Base-by-base conservation (phyloP, 2,329 filamentous ascomycete genomes). In the Aspergillus awamori region DNA sequence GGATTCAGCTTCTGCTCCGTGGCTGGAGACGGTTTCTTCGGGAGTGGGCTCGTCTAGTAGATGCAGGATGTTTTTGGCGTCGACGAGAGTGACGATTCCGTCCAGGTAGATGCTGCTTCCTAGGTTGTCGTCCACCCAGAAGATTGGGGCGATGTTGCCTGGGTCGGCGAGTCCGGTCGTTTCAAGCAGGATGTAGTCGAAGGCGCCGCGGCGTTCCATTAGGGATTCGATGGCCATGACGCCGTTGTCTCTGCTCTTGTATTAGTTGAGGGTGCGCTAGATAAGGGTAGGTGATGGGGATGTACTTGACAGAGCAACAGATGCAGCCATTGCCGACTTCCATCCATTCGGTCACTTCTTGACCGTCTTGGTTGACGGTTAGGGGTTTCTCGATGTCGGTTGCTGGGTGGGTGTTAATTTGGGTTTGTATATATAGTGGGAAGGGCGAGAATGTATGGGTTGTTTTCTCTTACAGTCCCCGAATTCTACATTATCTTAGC, bases 161-260 rank as follows among this genome's bases (percentile, higher is more conserved):
- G 95, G 95, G 72, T 99, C 94, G 4, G 95, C 95, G 5, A 99
- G 84, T 0, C 95, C 95, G 0, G 95, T 98, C 0, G 95, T 99
- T 76, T 99, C 95, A 1, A 99, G 87, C 2, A 99, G 85, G 66
- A 99, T 98, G 79, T 98, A 99, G 80, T 99, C 95, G 73, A 99
- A 99, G 4, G 89, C 89, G 53, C 94, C 94, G 66, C 91, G 92
- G 71, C 93, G 92, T 65, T 93, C 91, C 92, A 99, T 98, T 2
- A 99, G 82, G 1, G 92, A 92, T 79, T 99, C 95, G 58, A 99
- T 96, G 38, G 95, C 95, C 67, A 92, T 92, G 39, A 99, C 94
- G 11, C 95, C 95, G 0, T 90, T 88, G 75, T 99, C 95, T 80
- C 91, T 93, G 59, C 15, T 24, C 45, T 45, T 58, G 39, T 49